Conservation (phyloP, 108 stramenopile species). For the Chaetoceros tenuissimus region DNA sequence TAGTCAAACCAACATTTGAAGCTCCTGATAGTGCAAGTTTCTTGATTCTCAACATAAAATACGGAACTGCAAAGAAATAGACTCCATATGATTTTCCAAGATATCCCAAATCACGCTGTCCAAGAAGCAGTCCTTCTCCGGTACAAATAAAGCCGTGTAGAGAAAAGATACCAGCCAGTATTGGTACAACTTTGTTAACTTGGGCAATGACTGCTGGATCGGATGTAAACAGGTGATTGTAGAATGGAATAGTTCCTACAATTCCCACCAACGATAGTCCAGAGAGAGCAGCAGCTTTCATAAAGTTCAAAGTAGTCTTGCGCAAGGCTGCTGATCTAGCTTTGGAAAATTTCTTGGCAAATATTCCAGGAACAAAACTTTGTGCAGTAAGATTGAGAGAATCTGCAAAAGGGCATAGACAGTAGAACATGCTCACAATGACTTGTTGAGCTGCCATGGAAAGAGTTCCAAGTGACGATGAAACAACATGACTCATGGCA, state of each 20-base stretch:
- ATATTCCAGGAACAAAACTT: conserved; percentile 63
- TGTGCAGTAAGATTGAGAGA: conserved; percentile 69
- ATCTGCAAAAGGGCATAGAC: conserved; percentile 69
- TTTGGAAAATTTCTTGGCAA: conserved; percentile 20
- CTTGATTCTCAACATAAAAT: conserved; percentile 69
- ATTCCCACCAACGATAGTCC: conserved; percentile 50
- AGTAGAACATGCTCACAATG: conserved; percentile 66
- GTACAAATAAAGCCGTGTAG: conserved; percentile 62
- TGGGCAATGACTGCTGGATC: conserved; percentile 50
- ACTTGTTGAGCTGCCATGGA: conserved; percentile 80
- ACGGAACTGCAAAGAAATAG: conserved; percentile 67
- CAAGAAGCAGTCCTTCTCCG: conserved; percentile 65
- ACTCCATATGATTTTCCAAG: conserved; percentile 57
- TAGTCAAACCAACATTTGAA: conserved; percentile 33
- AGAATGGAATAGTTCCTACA: conserved; percentile 42
- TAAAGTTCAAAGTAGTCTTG: conserved; percentile 45
- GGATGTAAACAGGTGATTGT: conserved; percentile 58
- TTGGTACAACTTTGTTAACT: conserved; percentile 56
- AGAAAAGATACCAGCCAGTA: conserved; percentile 43
- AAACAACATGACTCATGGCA: conserved; percentile 77
- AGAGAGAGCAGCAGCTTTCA: conserved; percentile 53
- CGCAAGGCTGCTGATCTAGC: conserved; percentile 50
- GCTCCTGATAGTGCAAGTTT: conserved; percentile 38
- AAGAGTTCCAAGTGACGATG: conserved; percentile 52
- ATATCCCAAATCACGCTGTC: conserved; percentile 69